Evolutionary conservation across 2,329 filamentous ascomycete genomes (phyloP), one percentile per base, ranked within the genome.

Genomic region (Chaetomium olivaceum): DNA sequence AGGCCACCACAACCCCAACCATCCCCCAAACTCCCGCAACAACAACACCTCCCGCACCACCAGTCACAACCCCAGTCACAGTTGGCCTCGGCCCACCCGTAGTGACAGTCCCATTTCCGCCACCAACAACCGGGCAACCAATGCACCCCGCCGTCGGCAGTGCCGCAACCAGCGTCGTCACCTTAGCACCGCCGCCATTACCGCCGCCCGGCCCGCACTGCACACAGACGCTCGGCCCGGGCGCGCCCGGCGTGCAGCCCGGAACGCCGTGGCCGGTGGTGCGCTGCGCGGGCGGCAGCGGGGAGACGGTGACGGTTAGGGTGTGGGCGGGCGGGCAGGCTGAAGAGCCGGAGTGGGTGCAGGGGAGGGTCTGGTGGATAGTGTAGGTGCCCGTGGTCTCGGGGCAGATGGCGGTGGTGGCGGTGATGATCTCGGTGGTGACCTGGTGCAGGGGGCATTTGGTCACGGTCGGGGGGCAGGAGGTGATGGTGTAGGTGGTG

Each of bases 401-500:
- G 4, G 68, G 68, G 64, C 68, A 70, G 52, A 67, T 21, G 12
- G 67, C 57, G 1, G 66, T 68, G 7, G 67, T 70, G 29, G 23
- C 46, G 21, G 61, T 58, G 61, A 63, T 48, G 66, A 63, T 25
- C 19, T 63, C 62, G 36, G 70, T 65, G 48, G 68, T 54, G 59
- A 67, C 56, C 14, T 60, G 25, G 57, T 58, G 59, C 51, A 43
- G 27, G 9, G 64, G 65, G 65, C 68, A 70, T 54, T 66, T 52
- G 16, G 62, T 64, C 1, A 69, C 66, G 5, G 61, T 56, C 9
- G 68, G 64, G 25, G 67, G 58, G 66, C 68, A 71, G 2, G 67
- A 69, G 50, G 68, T 68, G 64, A 69, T 62, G 57, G 66, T 71
- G 58, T 65, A 67, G 23, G 63, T 71, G 23, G 57, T 61, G 21